A percentile compares a stretch with the other conserved stretches of the same genome.
Evolutionary conservation across 2,329 filamentous ascomycete genomes (phyloP).

Genomic region (Corinectria fuckeliana): DNA sequence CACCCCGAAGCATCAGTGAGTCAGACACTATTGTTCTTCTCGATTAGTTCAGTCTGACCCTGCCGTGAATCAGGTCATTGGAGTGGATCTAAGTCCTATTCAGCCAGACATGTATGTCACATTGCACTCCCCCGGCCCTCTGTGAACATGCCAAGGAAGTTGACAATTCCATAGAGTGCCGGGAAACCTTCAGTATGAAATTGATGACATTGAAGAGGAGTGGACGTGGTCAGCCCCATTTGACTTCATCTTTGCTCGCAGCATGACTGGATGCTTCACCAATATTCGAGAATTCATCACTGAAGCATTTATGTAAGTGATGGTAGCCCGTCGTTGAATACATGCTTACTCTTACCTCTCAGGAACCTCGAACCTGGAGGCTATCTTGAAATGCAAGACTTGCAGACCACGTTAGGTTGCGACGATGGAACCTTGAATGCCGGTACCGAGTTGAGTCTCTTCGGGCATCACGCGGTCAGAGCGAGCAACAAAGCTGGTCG

Average conservation of each 20-base stretch:
- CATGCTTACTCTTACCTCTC: neutral
- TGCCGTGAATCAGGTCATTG: constrained; percentile 5
- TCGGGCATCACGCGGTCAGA: neutral
- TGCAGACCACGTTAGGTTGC: neutral
- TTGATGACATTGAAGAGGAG: too few relatives aligned
- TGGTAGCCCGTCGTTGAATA: too few relatives aligned
- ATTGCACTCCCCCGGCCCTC: too few relatives aligned
- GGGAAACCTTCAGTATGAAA: too few relatives aligned
- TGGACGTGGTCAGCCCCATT: too few relatives aligned
- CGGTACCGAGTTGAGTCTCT: neutral
- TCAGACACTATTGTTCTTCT: neutral
- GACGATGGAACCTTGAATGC: constrained; percentile 4
- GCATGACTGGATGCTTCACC: too few relatives aligned
- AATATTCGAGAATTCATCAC: too few relatives aligned
- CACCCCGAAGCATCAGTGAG: constrained; percentile 6
- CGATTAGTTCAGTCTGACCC: neutral
- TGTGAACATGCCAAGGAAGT: too few relatives aligned
- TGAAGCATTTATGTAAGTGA: too few relatives aligned
- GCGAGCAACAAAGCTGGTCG: neutral
- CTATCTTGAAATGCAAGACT: constrained; percentile 15
- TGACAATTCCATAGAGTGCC: too few relatives aligned
- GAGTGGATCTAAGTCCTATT: constrained; percentile 14
- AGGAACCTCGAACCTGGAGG: constrained; percentile 10
- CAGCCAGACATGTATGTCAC: too few relatives aligned
- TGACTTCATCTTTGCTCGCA: too few relatives aligned